Conservation (phyloP, 2,329 filamentous ascomycete genomes). For the Apiospora rasikravindrae region DNA sequence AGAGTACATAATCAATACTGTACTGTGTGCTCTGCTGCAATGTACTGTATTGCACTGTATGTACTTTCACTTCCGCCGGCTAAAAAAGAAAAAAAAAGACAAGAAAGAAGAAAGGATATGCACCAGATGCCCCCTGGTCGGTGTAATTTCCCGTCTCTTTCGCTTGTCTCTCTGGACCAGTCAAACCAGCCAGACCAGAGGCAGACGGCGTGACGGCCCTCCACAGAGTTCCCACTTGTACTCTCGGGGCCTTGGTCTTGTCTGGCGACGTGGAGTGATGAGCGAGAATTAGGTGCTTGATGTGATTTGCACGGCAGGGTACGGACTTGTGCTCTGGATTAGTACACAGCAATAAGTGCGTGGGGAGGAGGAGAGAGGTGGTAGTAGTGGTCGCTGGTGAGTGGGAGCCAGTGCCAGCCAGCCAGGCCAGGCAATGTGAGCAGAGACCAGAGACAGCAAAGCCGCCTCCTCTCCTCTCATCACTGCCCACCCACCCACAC, state of each 20-base stretch:
- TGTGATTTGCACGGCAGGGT: conserved; percentile 14
- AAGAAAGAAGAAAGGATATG: background rate
- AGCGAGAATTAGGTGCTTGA: background rate
- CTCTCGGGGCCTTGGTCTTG: conserved; percentile 14
- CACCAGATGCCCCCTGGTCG: conserved; percentile 5
- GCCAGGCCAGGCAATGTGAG: background rate
- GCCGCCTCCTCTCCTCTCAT: background rate
- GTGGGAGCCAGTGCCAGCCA: too few relatives aligned
- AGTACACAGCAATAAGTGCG: conserved; percentile 2
- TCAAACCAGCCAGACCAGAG: conserved; percentile 1
- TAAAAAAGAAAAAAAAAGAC: background rate
- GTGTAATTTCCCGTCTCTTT: conserved; percentile 16
- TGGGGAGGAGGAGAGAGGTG: too few relatives aligned
- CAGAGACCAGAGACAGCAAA: conserved; percentile 13
- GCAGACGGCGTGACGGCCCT: conserved; percentile 13
- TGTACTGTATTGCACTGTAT: background rate
- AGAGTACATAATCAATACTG: background rate
- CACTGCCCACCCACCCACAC: conserved; percentile 1
- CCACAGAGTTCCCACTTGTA: conserved; percentile 16
- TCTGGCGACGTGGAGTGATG: conserved; percentile 12
- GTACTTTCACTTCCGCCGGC: background rate
- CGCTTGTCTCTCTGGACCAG: conserved; percentile 14
- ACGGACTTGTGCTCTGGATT: conserved; percentile 1
- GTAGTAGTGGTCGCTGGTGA: too few relatives aligned
- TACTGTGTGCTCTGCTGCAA: too few relatives aligned